Percentiles rank a stretch among this genome's conserved stretches.
These are phyloP conservation scores for Chloris gayana DNA, from an alignment of 176 grass and related monocot species.

Conservation along the genomic window DNA sequence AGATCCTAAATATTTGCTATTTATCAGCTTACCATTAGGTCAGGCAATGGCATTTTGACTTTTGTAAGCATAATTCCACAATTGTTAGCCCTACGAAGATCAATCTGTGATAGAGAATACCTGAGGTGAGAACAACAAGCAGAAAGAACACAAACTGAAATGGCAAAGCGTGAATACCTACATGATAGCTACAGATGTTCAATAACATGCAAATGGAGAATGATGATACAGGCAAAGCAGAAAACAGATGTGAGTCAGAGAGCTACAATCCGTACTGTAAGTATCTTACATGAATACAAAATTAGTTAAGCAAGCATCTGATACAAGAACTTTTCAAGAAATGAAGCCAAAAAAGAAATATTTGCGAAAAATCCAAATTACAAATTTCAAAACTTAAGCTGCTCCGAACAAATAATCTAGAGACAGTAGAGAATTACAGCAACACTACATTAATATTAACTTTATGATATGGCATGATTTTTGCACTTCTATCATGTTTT, in stretches of 20 bases:
- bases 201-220: constrained; percentile 31
- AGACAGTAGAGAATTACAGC: background rate
- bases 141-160: constrained; percentile 17
- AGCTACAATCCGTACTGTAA: background rate
- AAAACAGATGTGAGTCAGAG: background rate
- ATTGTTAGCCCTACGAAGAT: constrained; percentile 95
- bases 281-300: background rate
- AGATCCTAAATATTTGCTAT: constrained; percentile 21
- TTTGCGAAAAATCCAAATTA: background rate
- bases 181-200: background rate
- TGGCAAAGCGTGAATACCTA: constrained; percentile 24
- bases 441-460: background rate
- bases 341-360: constrained; percentile 14
- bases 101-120: constrained; percentile 68
- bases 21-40: constrained; percentile 73
- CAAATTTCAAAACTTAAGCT: background rate
- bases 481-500: background rate
- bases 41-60: constrained; percentile 96
- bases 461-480: background rate
- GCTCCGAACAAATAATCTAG: background rate
- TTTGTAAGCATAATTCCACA: constrained; percentile 99
- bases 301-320: constrained; percentile 4
- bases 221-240: background rate
- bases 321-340: constrained; percentile 25
- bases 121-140: constrained; percentile 24